These are phyloP conservation scores for Linnemannia schmuckeri DNA, from an alignment of 192 early-diverging fungal genomes.

Conservation along the genomic window DNA sequence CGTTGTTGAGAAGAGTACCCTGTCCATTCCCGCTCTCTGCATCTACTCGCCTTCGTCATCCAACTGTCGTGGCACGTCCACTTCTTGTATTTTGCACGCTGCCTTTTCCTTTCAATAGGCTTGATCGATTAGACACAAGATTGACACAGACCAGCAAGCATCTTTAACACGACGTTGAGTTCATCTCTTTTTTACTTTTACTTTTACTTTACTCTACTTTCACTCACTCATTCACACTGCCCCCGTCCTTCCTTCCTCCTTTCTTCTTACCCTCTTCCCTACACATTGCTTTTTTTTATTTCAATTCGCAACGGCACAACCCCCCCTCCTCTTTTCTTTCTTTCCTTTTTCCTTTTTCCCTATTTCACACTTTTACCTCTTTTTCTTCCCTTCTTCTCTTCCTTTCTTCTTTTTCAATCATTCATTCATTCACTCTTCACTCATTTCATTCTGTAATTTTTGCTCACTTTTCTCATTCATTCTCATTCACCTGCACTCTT, in stretches of 20 bases:
- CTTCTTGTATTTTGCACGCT: not conserved
- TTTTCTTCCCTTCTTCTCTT: not conserved
- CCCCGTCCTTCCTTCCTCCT: too few species aligned
- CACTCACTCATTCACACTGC: too few species aligned
- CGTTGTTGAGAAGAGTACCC: not conserved
- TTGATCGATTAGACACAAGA: not conserved
- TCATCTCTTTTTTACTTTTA: too few species aligned
- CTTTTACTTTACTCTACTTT: too few species aligned
- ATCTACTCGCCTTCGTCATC: not conserved
- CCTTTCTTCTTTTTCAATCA: not conserved
- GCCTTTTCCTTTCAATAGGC: not conserved
- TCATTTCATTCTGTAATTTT: not conserved
- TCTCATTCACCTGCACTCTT: not conserved
- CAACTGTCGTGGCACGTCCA: slow-evolving; percentile 1
- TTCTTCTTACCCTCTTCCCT: not conserved
- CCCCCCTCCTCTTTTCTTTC: not conserved
- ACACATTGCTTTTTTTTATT: not conserved
- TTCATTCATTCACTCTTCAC: not conserved
- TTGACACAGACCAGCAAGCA: not conserved
- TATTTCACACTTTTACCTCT: not conserved
- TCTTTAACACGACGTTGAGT: not conserved
- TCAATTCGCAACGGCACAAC: not conserved
- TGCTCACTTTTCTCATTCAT: slow-evolving; percentile 3
- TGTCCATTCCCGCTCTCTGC: not conserved
- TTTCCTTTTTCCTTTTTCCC: not conserved